Conservation (phyloP, 1,284 basidiomycete genomes). For the Mycosarcoma maydis region DNA sequence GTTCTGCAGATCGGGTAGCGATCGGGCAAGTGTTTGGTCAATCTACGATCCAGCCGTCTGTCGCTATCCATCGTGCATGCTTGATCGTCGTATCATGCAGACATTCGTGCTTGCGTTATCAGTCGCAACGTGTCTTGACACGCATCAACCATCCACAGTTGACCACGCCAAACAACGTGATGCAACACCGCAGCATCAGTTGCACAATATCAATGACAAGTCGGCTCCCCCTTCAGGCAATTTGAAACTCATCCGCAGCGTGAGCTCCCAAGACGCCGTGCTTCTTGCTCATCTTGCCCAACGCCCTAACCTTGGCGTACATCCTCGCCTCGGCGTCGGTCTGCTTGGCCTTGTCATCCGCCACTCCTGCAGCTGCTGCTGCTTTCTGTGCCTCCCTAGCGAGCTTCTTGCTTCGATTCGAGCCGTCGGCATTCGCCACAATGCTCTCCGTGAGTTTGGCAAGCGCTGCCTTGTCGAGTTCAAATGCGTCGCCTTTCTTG, state of each 20-base stretch:
- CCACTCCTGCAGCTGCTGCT: conserved; percentile 6
- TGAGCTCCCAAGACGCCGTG: conserved; percentile 80
- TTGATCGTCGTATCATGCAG: too few species aligned
- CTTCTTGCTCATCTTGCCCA: conserved; percentile 83
- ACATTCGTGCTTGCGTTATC: too few species aligned
- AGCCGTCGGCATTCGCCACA: conserved; percentile 70
- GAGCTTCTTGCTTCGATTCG: conserved; percentile 50
- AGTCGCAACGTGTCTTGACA: too few species aligned
- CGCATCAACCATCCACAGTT: too few species aligned
- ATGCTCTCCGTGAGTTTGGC: conserved; percentile 25
- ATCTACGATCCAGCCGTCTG: too few species aligned
- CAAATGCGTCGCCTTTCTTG: conserved; percentile 20
- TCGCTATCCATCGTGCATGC: too few species aligned
- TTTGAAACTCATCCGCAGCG: conserved; percentile 70
- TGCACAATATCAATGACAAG: too few species aligned
- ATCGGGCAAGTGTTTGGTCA: too few species aligned
- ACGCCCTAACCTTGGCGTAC: conserved; percentile 83
- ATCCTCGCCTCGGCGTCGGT: conserved; percentile 81
- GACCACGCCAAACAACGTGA: too few species aligned
- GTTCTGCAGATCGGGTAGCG: too few species aligned
- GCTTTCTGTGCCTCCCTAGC: conserved; percentile 15
- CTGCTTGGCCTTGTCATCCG: conserved; percentile 28
- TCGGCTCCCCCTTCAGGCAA: conserved; percentile 27
- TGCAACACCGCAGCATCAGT: too few species aligned
- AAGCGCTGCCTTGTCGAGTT: conserved; percentile 16